These are phyloP conservation scores for Dioszegia crocea DNA, from an alignment of 768 basidiomycete genomes.

Conservation along the genomic window DNA sequence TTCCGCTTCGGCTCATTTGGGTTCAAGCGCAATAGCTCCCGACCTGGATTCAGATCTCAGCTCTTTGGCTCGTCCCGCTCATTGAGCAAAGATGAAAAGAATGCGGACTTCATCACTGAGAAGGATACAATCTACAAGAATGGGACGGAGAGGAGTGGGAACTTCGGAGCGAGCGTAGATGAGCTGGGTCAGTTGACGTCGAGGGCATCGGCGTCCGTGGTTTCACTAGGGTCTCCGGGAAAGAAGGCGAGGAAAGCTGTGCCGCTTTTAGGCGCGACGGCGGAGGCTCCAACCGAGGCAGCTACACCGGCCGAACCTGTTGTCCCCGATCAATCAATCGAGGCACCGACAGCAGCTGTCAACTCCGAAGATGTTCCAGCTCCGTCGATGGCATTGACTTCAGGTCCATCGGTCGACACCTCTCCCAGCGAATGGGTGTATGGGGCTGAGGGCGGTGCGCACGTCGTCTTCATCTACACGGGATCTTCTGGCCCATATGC, in stretches of 20 bases:
- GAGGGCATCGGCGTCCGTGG: not conserved
- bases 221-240: not conserved
- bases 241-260: not conserved
- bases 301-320: not conserved
- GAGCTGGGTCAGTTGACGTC: constrained; percentile 1
- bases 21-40: constrained; percentile 7
- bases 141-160: not conserved
- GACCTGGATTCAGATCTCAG: constrained; percentile 11
- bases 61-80: constrained; percentile 17
- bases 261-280: not conserved
- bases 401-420: constrained; percentile 14
- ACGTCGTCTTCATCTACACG: constrained; percentile 77
- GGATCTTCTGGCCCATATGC: constrained; percentile 59
- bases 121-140: constrained; percentile 8
- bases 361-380: not conserved
- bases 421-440: constrained; percentile 63
- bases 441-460: constrained; percentile 86
- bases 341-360: not conserved
- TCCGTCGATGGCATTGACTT: not conserved
- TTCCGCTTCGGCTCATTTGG: constrained; percentile 16
- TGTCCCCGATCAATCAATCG: not conserved
- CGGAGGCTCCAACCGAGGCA: not conserved
- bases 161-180: not conserved
- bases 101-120: constrained; percentile 3
- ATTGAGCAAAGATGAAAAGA: not conserved